Evolutionary conservation across 1,284 basidiomycete genomes (phyloP), one percentile per base, ranked within the genome.

Genomic region (Cutaneotrichosporon sp.): DNA sequence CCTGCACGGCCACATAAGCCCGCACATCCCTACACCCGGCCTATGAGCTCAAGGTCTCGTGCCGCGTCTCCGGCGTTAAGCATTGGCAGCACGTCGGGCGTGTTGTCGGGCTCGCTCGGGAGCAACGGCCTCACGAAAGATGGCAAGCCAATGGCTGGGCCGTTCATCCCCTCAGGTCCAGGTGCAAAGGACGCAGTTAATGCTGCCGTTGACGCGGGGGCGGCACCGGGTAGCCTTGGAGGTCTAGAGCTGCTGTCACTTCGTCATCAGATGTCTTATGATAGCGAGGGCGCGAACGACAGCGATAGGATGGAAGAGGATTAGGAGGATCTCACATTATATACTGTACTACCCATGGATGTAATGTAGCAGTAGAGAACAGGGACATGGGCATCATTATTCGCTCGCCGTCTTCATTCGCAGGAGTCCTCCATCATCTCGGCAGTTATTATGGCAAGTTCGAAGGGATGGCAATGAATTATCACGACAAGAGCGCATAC

Each of bases 21-120:
- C 6, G 55, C 54, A 12, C 67, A 65, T 45, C 64, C 66, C 4
- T 70, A 71, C 49, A 61, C 65, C 5, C 59, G 70, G 1, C 67
- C 67, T 2, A 67, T 71, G 61, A 39, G 59, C 6, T 59, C 54
- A n/a, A 58, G 71, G 14, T 64, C 62, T 9, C 66, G 71, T 19
- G 67, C 67, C 4, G 71, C 70, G 2, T 62, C 59, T 19, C 71
- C 71, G 5, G 71, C 71, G 5, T 50, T 74, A 19, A 67, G 63
- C 26, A 67, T 72, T 16, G 70, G 71, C 1, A 65, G 62, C 29
- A 64, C 65, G 3, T 57, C 55, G 3, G 67, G 67, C 26, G 61
- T 69, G 9, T 53, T 67, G 9, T 58, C 58, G 1, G 58, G 57
- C 5, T 59, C 59, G n/a, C 59, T 70, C 0, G 65, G 61, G 3